Evolutionary conservation across 129 eudicot species (phyloP), one percentile per base, ranked within the genome.

Genomic region (Helianthus tuberosus): DNA sequence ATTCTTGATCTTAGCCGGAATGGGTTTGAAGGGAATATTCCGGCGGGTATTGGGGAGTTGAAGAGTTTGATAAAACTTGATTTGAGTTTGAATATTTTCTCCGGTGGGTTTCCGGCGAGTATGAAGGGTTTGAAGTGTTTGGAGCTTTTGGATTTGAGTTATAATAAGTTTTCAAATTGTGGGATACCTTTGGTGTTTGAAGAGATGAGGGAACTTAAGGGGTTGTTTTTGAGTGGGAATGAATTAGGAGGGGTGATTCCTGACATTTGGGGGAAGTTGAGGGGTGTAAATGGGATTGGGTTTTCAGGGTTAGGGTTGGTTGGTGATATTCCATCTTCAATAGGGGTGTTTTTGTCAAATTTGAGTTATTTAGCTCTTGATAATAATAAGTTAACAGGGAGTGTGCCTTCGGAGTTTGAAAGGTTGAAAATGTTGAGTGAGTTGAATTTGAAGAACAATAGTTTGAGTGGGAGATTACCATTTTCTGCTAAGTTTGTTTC

Each of bases 221-320:
- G 85, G 78, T 67, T 91, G 65, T 73, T 86, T 66, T 52, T 91
- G 83, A 89, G 88, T 65, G 97, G 97, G 67, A 91, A 91, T 66
- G 48, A 36, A 8, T 84, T 91, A 7, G 93, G 97, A 84, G 97
- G 97, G 87, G 55, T 65, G 32, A 86, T 91, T 64, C 97, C 97
- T 20, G 96, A 91, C 69, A 84, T 91, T 64, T 91, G 97, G 97
- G 85, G 81, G 38, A 86, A 84, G 20, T 83, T 88, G 10, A 78
- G 81, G 90, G 96, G 87, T 50, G 41, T 91, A 11, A 13, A 51
- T 59, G 89, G 83, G 51, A 78, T 91, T 36, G 92, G 92, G 46
- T 67, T 91, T 3, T 91, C 97, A 23, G 58, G 77, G 14, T 29
- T 79, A 25, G 90, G 97, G 16, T 85, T 88, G 6, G 69, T 84